Percentiles rank a stretch among this genome's conserved stretches.
Evolutionary conservation across 2,329 filamentous ascomycete species (phyloP).

Genomic region (Beauveria rudraprayagi): DNA sequence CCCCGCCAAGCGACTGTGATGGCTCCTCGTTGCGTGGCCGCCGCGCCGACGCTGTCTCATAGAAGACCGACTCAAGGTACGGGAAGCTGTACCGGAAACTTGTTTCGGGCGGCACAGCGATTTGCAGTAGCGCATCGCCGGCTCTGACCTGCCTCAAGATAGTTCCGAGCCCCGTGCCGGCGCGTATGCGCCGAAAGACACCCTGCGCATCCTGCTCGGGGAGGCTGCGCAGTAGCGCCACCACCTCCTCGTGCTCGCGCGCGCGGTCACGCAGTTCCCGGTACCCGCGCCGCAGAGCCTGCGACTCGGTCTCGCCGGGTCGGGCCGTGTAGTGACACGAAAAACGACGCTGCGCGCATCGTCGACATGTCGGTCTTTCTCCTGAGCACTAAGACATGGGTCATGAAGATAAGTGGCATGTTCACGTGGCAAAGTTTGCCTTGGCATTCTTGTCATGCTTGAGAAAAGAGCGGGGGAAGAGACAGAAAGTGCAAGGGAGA

Average conservation of each 20-base stretch:
- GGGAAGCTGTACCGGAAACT: slow-evolving; percentile 33
- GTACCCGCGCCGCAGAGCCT: slow-evolving; percentile 15
- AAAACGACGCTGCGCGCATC: slow-evolving; percentile 13
- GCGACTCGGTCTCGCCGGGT: slow-evolving; percentile 16
- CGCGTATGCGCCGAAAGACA: slow-evolving; percentile 27
- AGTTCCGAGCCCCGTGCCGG: slow-evolving; percentile 22
- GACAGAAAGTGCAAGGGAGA: too few relatives aligned
- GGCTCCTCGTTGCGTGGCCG: too few relatives aligned
- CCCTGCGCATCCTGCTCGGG: slow-evolving; percentile 22
- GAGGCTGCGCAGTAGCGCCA: background rate
- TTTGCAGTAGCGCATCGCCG: slow-evolving; percentile 31
- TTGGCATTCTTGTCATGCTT: too few relatives aligned
- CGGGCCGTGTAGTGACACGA: slow-evolving; percentile 16
- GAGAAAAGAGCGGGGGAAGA: too few relatives aligned
- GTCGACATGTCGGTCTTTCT: slow-evolving; percentile 18
- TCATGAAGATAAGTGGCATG: too few relatives aligned
- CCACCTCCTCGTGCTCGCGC: slow-evolving; percentile 15
- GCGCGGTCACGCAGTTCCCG: background rate
- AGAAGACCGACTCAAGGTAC: slow-evolving; percentile 16
- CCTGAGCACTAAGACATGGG: slow-evolving; percentile 18
- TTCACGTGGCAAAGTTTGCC: too few relatives aligned
- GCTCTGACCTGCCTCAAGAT: slow-evolving; percentile 27
- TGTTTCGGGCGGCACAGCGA: slow-evolving; percentile 29
- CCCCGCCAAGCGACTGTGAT: too few relatives aligned
- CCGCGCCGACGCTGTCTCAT: slow-evolving; percentile 10